A percentile compares a stretch with the other conserved stretches of the same genome.
Conservation (phyloP, 768 basidiomycete species). For the Boletus patriciae region DNA sequence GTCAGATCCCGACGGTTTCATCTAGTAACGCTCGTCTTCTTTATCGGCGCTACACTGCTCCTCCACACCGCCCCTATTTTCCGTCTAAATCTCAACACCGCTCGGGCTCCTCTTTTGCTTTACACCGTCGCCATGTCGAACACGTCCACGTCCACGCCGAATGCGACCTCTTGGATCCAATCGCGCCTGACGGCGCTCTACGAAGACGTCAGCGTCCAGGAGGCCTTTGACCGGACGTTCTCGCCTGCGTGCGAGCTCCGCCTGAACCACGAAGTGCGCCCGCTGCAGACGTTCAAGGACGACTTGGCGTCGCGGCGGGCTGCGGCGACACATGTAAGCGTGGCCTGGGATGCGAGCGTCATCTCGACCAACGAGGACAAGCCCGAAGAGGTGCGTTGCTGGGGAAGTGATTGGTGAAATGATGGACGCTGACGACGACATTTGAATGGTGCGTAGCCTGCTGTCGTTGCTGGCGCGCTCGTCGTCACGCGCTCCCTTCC, state of each 20-base stretch:
- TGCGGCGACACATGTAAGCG: slow-evolving; percentile 17
- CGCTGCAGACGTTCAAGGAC: slow-evolving; percentile 30
- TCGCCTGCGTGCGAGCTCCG: slow-evolving; percentile 35
- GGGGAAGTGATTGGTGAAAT: not conserved
- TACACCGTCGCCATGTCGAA: slow-evolving; percentile 1
- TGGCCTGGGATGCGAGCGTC: slow-evolving; percentile 38
- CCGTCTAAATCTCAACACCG: not conserved
- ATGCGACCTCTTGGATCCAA: slow-evolving; percentile 31
- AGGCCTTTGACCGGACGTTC: slow-evolving; percentile 33
- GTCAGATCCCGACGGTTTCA: not conserved
- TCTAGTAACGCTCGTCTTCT: not conserved
- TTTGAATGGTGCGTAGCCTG: slow-evolving; percentile 20
- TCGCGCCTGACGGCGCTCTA: slow-evolving; percentile 31
- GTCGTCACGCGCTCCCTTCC: slow-evolving; percentile 41
- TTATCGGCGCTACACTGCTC: not conserved
- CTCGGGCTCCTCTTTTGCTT: not conserved
- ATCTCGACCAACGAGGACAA: slow-evolving; percentile 30
- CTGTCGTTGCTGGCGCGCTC: slow-evolving; percentile 42
- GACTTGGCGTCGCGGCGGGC: slow-evolving; percentile 23
- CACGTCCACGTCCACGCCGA: not conserved
- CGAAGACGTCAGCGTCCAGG: slow-evolving; percentile 14
- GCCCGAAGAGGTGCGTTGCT: slow-evolving; percentile 21
- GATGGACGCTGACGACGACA: no score
- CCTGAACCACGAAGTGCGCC: slow-evolving; percentile 29
- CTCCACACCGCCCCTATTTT: not conserved